Percentiles rank a stretch among this genome's conserved stretches.
phyloP scores from a whole-genome alignment of 2,329 filamentous ascomycete species.

The Beauveria varroae region DNA sequence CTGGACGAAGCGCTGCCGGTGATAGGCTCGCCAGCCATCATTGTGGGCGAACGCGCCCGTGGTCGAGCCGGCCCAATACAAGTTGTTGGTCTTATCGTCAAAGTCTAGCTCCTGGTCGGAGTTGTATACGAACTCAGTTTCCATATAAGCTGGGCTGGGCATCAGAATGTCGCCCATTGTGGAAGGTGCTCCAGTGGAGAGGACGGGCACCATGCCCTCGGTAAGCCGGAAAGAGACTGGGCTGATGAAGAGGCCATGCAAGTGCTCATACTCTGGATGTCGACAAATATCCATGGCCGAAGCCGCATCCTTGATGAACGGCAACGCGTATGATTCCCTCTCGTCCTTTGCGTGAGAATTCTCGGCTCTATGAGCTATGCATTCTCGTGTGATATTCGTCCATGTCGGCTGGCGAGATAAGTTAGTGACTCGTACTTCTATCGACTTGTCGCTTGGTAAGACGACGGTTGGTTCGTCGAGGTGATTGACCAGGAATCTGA shows the following conservation, averaged over 20 bases:
- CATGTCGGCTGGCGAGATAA: conserved; percentile 24
- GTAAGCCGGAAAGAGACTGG: conserved; percentile 36
- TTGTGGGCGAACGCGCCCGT: conserved; percentile 38
- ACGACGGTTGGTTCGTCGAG: conserved; percentile 40
- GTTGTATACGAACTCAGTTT: conserved; percentile 34
- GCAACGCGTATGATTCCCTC: conserved; percentile 20
- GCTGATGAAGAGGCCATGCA: conserved; percentile 38
- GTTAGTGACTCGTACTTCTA: conserved; percentile 17
- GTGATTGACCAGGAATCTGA: conserved; percentile 38
- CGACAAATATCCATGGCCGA: conserved; percentile 32
- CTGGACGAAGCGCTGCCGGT: conserved; percentile 40
- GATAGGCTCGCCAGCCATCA: conserved; percentile 32
- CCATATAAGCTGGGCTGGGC: conserved; percentile 43
- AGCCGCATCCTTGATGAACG: conserved; percentile 27
- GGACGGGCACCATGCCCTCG: conserved; percentile 34
- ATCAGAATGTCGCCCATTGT: conserved; percentile 45
- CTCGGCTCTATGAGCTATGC: conserved; percentile 10
- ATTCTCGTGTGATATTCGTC: conserved; percentile 25
- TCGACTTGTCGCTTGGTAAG: conserved; percentile 15
- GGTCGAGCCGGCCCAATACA: conserved; percentile 52
- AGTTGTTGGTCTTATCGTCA: conserved; percentile 39
- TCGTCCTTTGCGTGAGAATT: background rate
- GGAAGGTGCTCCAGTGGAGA: conserved; percentile 36
- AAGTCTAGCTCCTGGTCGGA: conserved; percentile 34
- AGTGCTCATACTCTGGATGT: conserved; percentile 33